phyloP scores from a whole-genome alignment of 2,329 filamentous ascomycete genomes.

The Rhynchosporium agropyri region DNA sequence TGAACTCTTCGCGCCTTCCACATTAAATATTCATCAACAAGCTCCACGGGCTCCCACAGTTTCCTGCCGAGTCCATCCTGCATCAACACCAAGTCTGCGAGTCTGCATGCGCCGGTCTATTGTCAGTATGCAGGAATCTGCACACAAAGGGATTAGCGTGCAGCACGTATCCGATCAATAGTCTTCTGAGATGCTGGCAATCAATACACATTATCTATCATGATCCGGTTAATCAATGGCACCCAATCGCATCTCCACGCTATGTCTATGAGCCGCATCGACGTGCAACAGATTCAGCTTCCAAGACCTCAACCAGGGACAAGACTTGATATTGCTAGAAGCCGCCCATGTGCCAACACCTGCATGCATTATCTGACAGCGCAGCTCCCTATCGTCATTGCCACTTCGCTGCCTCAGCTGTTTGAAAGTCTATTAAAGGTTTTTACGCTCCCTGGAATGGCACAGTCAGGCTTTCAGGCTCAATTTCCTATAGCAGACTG shows the following conservation, averaged over 20 bases:
- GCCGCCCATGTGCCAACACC: not conserved
- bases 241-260: not conserved
- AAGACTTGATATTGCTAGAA: not conserved
- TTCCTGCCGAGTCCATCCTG: too few species aligned
- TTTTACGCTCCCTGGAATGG: too few species aligned
- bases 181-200: not conserved
- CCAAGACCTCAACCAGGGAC: too few species aligned
- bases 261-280: not conserved
- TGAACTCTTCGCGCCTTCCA: too few species aligned
- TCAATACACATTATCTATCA: not conserved
- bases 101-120: not conserved
- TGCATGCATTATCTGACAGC: not conserved
- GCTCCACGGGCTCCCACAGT: too few species aligned
- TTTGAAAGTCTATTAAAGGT: too few species aligned
- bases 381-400: too few species aligned
- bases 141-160: not conserved
- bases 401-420: too few species aligned
- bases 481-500: not conserved
- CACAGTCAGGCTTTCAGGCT: too few species aligned
- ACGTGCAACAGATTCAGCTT: not conserved
- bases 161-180: not conserved
- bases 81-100: not conserved
- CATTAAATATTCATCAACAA: too few species aligned
- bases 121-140: slow-evolving; percentile 1
- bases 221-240: not conserved